Percentiles rank a stretch among this genome's conserved stretches.
These are phyloP conservation scores for Fusarium algeriense DNA, from an alignment of 2,329 filamentous ascomycete genomes.

Conservation along the genomic window DNA sequence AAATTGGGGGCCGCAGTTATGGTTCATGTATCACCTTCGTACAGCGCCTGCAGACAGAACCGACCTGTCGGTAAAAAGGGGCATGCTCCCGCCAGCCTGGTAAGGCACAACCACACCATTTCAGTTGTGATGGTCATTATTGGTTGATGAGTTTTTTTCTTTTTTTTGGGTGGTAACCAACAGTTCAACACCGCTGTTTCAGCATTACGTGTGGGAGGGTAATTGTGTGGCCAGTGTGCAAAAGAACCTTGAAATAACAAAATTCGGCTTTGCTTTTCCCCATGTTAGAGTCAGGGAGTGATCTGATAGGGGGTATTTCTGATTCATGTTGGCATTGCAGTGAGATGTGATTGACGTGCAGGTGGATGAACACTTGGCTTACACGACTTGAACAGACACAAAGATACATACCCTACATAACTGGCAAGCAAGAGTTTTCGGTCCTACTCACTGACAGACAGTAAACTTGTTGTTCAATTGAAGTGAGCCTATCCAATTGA, in stretches of 20 bases:
- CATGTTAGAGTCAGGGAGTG: neutral
- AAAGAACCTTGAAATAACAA: constrained; percentile 31
- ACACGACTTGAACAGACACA: neutral
- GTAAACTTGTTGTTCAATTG: too few species aligned
- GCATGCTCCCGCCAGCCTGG: constrained; percentile 15
- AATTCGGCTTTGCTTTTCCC: neutral
- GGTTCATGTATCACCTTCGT: constrained; percentile 12
- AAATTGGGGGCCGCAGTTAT: neutral
- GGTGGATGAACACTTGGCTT: neutral
- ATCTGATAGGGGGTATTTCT: neutral
- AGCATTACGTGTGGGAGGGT: neutral
- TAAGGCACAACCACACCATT: constrained; percentile 17
- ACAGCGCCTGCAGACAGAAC: constrained; percentile 4
- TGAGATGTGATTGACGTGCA: neutral
- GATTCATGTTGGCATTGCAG: neutral
- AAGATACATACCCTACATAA: too few species aligned
- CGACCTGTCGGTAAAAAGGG: constrained; percentile 35
- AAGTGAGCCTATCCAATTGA: neutral
- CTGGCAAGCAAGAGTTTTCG: too few species aligned
- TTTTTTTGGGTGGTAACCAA: neutral
- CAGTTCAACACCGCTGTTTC: constrained; percentile 31
- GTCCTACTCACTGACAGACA: too few species aligned
- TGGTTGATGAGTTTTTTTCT: constrained; percentile 3
- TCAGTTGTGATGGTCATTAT: neutral
- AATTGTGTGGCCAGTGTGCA: neutral